Conservation (phyloP, 2,329 filamentous ascomycete species). For the Fusarium sp. region DNA sequence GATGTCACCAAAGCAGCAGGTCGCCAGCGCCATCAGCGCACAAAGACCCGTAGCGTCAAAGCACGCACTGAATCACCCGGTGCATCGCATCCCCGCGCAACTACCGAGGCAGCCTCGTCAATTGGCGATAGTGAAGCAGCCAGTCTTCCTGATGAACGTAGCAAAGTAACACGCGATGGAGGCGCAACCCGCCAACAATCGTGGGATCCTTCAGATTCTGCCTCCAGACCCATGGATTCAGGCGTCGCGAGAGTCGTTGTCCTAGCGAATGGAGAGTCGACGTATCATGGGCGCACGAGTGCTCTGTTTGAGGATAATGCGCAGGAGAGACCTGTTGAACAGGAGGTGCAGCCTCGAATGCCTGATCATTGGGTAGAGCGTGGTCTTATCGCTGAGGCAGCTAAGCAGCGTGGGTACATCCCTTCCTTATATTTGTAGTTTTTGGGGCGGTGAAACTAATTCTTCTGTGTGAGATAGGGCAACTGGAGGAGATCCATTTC, state of each 20-base stretch:
- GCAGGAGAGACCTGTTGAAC: constrained; percentile 17
- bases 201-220: constrained; percentile 15
- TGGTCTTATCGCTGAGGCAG: constrained; percentile 50
- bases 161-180: constrained; percentile 9
- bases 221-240: constrained; percentile 25
- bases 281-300: constrained; percentile 64
- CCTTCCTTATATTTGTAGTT: constrained; percentile 6
- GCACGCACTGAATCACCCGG: not conserved
- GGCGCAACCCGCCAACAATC: constrained; percentile 1
- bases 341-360: constrained; percentile 48
- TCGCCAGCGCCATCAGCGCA: constrained; percentile 37
- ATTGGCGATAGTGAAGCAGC: not conserved
- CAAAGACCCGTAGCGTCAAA: constrained; percentile 18
- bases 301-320: constrained; percentile 58
- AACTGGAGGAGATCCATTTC: constrained; percentile 63
- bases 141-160: not conserved
- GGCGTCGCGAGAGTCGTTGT: constrained; percentile 54
- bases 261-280: constrained; percentile 56
- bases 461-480: constrained; percentile 47
- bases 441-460: not conserved
- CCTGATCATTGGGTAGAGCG: constrained; percentile 58
- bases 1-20: constrained; percentile 24
- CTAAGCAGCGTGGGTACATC: constrained; percentile 37
- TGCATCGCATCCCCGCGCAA: not conserved
- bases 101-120: constrained; percentile 7